These are phyloP conservation scores for Aphanomyces euteiches DNA, from an alignment of 352 stramenopile species.

Conservation along the genomic window DNA sequence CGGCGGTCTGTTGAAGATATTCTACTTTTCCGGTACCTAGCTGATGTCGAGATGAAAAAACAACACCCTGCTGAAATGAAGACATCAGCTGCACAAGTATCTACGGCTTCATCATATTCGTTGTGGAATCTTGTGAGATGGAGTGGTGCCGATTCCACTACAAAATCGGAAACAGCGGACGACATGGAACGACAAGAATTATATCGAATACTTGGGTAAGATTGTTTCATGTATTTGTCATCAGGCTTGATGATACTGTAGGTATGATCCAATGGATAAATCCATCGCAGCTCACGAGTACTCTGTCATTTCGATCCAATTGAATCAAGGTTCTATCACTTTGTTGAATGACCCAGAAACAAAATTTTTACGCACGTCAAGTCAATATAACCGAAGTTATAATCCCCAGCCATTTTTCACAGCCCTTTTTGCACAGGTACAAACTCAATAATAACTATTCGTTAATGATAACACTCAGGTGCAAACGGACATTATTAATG, in stretches of 20 bases:
- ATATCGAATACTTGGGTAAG: slow-evolving; percentile 85
- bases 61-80: slow-evolving; percentile 16
- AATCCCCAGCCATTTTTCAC: slow-evolving; percentile 19
- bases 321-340: slow-evolving; percentile 72
- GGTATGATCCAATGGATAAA: slow-evolving; percentile 50
- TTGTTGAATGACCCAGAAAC: slow-evolving; percentile 70
- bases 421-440: slow-evolving; percentile 18
- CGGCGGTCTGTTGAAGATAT: slow-evolving; percentile 75
- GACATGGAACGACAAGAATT: slow-evolving; percentile 80
- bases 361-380: slow-evolving; percentile 32
- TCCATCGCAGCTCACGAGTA: slow-evolving; percentile 48
- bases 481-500: neutral
- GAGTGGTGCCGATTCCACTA: neutral
- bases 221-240: slow-evolving; percentile 25
- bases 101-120: neutral
- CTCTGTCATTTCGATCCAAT: slow-evolving; percentile 63
- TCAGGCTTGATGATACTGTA: neutral
- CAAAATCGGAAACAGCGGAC: neutral
- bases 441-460: neutral
- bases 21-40: slow-evolving; percentile 80
- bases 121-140: slow-evolving; percentile 2
- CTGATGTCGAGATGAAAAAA: slow-evolving; percentile 51
- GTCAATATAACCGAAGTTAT: slow-evolving; percentile 14
- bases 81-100: neutral
- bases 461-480: slow-evolving; percentile 1